Percentiles rank a stretch among this genome's conserved stretches.
Evolutionary conservation across 208 protist genomes (phyloP).

Genomic region (Trichomonas tenax): DNA sequence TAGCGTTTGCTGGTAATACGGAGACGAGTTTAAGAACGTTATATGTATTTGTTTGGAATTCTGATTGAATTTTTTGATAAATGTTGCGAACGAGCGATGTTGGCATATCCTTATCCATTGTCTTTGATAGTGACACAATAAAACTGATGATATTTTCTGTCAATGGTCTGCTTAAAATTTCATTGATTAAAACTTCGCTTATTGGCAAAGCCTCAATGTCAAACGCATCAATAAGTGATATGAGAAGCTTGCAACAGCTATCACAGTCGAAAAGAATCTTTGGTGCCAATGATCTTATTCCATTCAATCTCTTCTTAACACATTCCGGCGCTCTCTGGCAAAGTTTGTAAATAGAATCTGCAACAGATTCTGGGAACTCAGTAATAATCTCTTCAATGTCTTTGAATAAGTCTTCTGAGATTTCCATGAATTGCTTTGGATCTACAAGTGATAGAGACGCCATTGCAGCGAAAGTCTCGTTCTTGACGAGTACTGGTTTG

Average conservation of each 20-base stretch:
- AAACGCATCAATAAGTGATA: not conserved
- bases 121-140: not conserved
- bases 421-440: not conserved
- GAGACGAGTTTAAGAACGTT: not conserved
- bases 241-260: not conserved
- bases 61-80: not conserved
- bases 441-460: not conserved
- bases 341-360: not conserved
- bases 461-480: not conserved
- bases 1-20: not conserved
- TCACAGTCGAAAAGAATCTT: not conserved
- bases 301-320: not conserved
- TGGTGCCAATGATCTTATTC: not conserved
- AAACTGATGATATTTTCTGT: not conserved
- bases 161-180: not conserved
- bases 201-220: not conserved
- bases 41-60: not conserved
- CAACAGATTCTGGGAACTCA: not conserved
- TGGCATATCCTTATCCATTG: not conserved
- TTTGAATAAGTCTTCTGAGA: not conserved
- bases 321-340: not conserved
- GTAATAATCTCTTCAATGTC: not conserved
- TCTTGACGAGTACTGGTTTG: not conserved
- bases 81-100: not conserved
- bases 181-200: not conserved